These are phyloP conservation scores for Candolleomyces eurysporus DNA, from an alignment of 768 basidiomycete genomes.

Conservation along the genomic window DNA sequence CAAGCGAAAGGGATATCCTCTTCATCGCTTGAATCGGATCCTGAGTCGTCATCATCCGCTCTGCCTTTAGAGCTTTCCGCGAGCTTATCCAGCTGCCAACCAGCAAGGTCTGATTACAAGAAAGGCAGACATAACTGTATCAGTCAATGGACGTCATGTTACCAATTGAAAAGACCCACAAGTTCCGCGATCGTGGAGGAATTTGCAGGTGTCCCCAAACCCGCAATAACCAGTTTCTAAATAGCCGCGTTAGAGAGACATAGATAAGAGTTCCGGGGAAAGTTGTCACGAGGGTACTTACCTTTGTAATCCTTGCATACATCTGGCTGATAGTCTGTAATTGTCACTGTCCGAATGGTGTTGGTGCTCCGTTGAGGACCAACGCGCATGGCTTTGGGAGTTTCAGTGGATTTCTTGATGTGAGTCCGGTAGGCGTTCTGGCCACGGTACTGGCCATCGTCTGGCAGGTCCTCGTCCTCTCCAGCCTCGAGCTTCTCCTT, in stretches of 20 bases:
- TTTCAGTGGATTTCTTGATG: constrained; percentile 77
- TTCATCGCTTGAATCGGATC: constrained; percentile 64
- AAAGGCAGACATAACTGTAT: constrained; percentile 9
- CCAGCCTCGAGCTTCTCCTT: constrained; percentile 52
- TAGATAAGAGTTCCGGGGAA: constrained; percentile 4
- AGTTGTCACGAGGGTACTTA: constrained; percentile 33
- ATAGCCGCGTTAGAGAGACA: background rate
- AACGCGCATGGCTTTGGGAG: constrained; percentile 85
- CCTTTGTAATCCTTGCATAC: constrained; percentile 99
- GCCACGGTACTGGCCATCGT: constrained; percentile 88
- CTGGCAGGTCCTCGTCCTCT: constrained; percentile 59
- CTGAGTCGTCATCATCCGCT: constrained; percentile 48
- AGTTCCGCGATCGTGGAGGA: constrained; percentile 95
- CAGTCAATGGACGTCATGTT: background rate
- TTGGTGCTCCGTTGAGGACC: constrained; percentile 74
- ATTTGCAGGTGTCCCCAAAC: constrained; percentile 98
- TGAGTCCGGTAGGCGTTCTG: constrained; percentile 79
- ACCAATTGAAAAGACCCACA: constrained; percentile 50
- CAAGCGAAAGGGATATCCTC: constrained; percentile 99
- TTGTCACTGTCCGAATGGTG: constrained; percentile 92
- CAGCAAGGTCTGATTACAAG: constrained; percentile 70
- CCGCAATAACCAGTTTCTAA: constrained; percentile 98
- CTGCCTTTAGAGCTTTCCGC: constrained; percentile 72
- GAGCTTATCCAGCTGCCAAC: constrained; percentile 97
- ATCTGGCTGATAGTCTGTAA: constrained; percentile 97